These are phyloP conservation scores for Talaromyces amestolkiae DNA, from an alignment of 2,329 filamentous ascomycete species.

Conservation along the genomic window DNA sequence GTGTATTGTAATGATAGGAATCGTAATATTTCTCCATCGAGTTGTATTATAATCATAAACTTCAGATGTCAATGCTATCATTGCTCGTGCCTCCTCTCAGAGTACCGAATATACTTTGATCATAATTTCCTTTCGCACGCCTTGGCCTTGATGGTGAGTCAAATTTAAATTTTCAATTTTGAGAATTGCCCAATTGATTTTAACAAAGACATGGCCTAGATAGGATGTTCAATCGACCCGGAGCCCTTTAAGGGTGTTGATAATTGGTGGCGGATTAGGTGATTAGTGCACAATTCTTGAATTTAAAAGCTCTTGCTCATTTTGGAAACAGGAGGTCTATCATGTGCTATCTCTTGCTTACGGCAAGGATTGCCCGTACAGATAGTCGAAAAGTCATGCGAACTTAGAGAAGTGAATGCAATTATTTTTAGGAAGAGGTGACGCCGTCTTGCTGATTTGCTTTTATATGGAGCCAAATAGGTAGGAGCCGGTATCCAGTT, in stretches of 20 bases:
- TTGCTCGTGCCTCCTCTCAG: background rate
- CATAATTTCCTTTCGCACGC: background rate
- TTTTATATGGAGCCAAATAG: constrained; percentile 19
- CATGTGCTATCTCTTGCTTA: background rate
- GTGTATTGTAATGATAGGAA: background rate
- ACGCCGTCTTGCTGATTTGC: background rate
- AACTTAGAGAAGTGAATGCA: background rate
- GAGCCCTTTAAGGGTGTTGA: background rate
- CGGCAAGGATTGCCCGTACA: background rate
- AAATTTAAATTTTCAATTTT: background rate
- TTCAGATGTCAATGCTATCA: background rate
- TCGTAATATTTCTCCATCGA: background rate
- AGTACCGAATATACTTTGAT: background rate
- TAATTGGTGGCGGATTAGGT: background rate
- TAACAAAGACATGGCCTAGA: background rate
- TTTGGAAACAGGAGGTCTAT: background rate
- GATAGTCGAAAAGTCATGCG: background rate
- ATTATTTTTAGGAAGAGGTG: background rate
- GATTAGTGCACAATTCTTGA: background rate
- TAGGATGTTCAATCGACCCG: background rate
- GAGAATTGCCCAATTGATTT: background rate
- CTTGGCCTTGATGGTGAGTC: background rate
- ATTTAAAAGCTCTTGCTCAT: background rate
- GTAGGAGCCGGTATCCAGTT: constrained; percentile 35
- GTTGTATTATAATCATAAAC: background rate